Base-by-base conservation (phyloP, 2,329 filamentous ascomycete species). In the Colletotrichum somersetense region DNA sequence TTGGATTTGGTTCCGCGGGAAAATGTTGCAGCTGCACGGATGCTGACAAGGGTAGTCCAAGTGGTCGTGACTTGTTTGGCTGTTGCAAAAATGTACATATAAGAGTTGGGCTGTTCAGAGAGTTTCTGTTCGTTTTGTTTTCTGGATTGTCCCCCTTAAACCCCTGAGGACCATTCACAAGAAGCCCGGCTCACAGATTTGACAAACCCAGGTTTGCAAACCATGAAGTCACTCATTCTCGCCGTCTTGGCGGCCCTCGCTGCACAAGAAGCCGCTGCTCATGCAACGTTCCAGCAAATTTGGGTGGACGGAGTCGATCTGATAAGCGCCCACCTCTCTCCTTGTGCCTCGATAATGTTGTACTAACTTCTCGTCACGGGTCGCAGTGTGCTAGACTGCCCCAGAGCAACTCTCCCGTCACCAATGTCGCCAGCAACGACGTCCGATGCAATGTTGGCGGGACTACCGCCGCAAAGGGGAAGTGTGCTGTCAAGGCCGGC, bases 231-330 rank as follows among this genome's bases (percentile, higher is more conserved):
- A 5, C 76, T 77, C 35, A 52, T 81, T 44, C 62, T 80, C 40
- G 74, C 79, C 14, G 75, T 77, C 10, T 64, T 80, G 12, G 76
- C 78, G 23, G 80, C 78, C 23, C 68, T 84, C 33, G 79, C 81
- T 52, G 81, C 79, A 20, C 76, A 78, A 44, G 75, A 82, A 38
- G 85, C 81, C 20, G 76, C 82, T 59, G 82, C 80, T 57, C 87
- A 89, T 73, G 85, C 87, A 33, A 85, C 83, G 26, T 88, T 87
- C 78, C 86, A 88, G 74, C 78, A 85, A 23, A 77, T 86, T 52
- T 86, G 83, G 84, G 81, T 85, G 33, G 79, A 83, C 62, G 83
- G 80, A 26, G 74, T 79, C 7, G 85, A 81, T 74, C 80, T 80
- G 79, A 82, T 78, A 82, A 76, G 77, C 82, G 65, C 44, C 35